Base-by-base conservation (phyloP, 2,329 filamentous ascomycete genomes). In the Podosphaera leucotricha region DNA sequence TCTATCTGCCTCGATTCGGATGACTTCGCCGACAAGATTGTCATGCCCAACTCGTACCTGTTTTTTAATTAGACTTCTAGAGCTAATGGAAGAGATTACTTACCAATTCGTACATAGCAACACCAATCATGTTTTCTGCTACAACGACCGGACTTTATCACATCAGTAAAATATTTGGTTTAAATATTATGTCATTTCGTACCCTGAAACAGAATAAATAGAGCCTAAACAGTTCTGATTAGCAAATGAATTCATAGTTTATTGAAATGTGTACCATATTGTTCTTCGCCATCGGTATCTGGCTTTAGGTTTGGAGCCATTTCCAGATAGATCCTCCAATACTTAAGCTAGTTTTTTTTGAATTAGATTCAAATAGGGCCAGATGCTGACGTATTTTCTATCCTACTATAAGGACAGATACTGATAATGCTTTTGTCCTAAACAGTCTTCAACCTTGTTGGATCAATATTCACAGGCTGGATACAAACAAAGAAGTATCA, bases 21-120 rank as follows among this genome's bases (percentile, higher is more conserved):
- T 98, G 63, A 98, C 90, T 66, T 98, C 90, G 61, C 90, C 90
- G 49, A 92, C 80, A 48, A 98, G 76, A 60, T 80, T 75, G 59
- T 93, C 84, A 60, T 93, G 76, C 55, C 90, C 86, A 55, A 98
- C 87, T 67, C 73, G 80, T 62, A 92, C 86, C 82, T 87, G 57
- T 40, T 36, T 21, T 18, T 11, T 11, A 39, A 19, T 44, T 8
- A 44, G 43, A 39, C 18, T 6, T 15, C 13, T 24, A 7, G 22
- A 4, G 13, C 7, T 28, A 20, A 28, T 6, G 8, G 1, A 30
- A n/a, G n/a, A 44, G 13, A 38, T 26, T 16, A 46, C 52, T 26
- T 49, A 57, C 85, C 68, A 98, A 71, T 68, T 98, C 90, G 75
- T 95, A 94, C 90, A 98, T 98, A 63, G 90, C 86, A 72, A 90